Evolutionary conservation across 1,139 yeast species (phyloP), one percentile per base, ranked within the genome.

Genomic region (Hansenula sp.): DNA sequence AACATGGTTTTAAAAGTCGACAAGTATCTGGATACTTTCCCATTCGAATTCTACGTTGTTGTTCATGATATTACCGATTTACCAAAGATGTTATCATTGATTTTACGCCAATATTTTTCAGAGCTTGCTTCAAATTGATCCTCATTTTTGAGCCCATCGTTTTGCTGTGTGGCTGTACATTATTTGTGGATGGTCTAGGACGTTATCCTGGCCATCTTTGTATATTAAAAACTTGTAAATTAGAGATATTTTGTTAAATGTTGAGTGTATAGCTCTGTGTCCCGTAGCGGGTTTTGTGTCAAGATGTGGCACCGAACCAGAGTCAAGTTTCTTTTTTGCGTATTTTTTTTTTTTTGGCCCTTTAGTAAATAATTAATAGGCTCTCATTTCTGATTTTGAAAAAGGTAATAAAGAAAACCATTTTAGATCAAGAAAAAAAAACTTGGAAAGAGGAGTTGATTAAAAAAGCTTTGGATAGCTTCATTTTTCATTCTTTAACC

Each of bases 21-120:
- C 48, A 85, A 84, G 57, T 94, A 94, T 58, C 74, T 94, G 66
- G 97, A 93, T 55, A 79, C 87, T 24, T 94, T 94, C 80, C 98
- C 99, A 55, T 94, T 94, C 66, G 98, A 94, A 60, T 93, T 86
- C 63, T 94, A 91, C 59, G 96, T 93, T 48, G 93, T 94, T 55
- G 97, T 94, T 33, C 82, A 88, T 57, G 83, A 93, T 59, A 87
- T 94, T 51, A 75, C 76, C 38, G 98, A 93, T 66, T 74, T 94
- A 42, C 99, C 99, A 18, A 89, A 85, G 58, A 90, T 94, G 84
- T 74, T 94, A 51, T 81, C 97, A 3, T 72, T 86, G 56, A 91
- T 94, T 50, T 72, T 94, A 52, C 81, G 98, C 59, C 99, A 94
- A 63, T 94, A 88, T 67, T 94, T 93, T 64, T 72, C 90, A 2